Evolutionary conservation across 371 early-diverging fungal genomes (phyloP), one percentile per base, ranked within the genome.

Genomic region (Parasitella parasitica): DNA sequence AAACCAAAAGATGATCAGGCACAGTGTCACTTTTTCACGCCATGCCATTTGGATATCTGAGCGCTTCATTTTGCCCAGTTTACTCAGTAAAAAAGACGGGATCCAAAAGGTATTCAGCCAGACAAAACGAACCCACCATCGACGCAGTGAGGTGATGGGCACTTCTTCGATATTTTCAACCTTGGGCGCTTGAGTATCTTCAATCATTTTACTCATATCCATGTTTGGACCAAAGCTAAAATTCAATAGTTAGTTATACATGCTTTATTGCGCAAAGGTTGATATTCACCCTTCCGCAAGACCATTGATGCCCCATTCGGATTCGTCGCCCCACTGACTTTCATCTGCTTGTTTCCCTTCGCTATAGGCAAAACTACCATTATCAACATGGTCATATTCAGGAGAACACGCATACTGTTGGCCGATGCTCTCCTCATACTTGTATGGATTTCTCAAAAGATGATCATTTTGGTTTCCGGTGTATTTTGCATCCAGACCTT

Each of bases 1-100:
- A 70, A 92, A 67, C 46, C 93, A 69, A 43, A 86, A 72, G 66
- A 97, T 94, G 32, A 97, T 60, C 57, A 91, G 73, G 65, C 94
- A 95, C 12, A 97, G 82, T 2, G 96, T 87, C 1, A 96, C 85
- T 73, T 97, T 95, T 72, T 97, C 97, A 52, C 96, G 86, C 97
- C 97, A 97, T 4, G 97, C 95, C 79, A 94, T 87, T 54, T 88
- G 89, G 49, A 92, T 85, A 70, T 97, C 95, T 20, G 73, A 72
- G n/a, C 85, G 86, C 61, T 84, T 81, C 86, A 93, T 92, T 54
- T 84, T 81, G 60, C 90, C 91, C 37, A 79, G 69, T 48, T 71
- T 48, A 0, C 58, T 50, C 16, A 94, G 69, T 43, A 82, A 79
- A 12, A 69, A 79, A 26, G 85, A 77, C 1, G 93, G 94, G 15